phyloP scores from a whole-genome alignment of 805 yeast genomes.

The Debaryomyces prosopidis region DNA sequence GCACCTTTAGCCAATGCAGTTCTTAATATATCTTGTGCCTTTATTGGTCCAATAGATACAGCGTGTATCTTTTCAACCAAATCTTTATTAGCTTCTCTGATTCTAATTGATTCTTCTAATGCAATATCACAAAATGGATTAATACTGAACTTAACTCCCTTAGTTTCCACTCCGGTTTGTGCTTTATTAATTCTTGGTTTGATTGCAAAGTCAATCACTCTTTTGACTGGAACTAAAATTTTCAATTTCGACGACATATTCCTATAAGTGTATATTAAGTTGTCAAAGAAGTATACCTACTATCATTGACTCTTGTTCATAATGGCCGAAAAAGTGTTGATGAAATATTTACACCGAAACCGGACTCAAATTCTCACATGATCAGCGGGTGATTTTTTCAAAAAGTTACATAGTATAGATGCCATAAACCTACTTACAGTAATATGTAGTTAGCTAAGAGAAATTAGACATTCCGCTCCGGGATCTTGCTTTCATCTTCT shows the following conservation, averaged over 20 bases:
- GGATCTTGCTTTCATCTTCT: conserved; percentile 77
- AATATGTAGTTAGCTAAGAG: background rate
- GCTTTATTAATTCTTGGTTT: conserved; percentile 90
- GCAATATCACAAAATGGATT: conserved; percentile 99
- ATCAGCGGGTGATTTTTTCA: background rate
- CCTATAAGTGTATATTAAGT: background rate
- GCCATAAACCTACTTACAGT: background rate
- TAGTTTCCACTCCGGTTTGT: conserved; percentile 79
- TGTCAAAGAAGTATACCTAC: background rate
- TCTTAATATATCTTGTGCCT: conserved; percentile 85
- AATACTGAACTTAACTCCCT: conserved; percentile 88
- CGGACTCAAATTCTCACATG: background rate
- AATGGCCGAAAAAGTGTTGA: background rate
- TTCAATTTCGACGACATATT: conserved; percentile 48
- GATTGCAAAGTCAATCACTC: conserved; percentile 91
- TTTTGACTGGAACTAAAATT: conserved; percentile 90
- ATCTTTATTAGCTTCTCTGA: conserved; percentile 64
- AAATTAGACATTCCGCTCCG: conserved; percentile 11
- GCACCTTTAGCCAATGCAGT: conserved; percentile 95
- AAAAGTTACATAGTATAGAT: background rate
- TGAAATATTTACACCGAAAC: conserved; percentile 2
- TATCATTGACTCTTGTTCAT: background rate
- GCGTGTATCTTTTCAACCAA: conserved; percentile 84
- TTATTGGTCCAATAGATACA: conserved; percentile 84
- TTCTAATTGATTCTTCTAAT: conserved; percentile 86